These are phyloP conservation scores for Oehlia diaphana DNA, from an alignment of 192 early-diverging fungal genomes.

Conservation along the genomic window DNA sequence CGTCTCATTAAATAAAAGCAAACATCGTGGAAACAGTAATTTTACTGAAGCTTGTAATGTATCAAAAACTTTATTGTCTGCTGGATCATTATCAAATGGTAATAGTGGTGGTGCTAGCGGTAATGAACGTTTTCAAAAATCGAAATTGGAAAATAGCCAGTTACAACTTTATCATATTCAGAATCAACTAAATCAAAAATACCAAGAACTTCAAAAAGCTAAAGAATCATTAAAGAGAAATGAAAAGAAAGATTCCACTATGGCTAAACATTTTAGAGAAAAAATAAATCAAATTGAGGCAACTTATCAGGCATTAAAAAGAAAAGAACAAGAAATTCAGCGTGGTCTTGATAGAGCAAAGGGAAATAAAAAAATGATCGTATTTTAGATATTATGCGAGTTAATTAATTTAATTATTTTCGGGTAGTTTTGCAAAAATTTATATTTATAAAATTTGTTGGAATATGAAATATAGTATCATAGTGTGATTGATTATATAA, in stretches of 20 bases:
- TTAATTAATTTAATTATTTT: too few relatives aligned
- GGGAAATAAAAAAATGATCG: slow-evolving; percentile 8
- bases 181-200: not conserved
- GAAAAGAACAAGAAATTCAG: slow-evolving; percentile 17
- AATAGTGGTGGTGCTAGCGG: too few relatives aligned
- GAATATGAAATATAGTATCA: too few relatives aligned
- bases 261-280: slow-evolving; percentile 26
- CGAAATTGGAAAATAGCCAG: not conserved
- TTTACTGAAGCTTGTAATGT: too few relatives aligned
- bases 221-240: slow-evolving; percentile 12
- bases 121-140: not conserved
- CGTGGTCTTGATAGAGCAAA: slow-evolving; percentile 9
- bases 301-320: slow-evolving; percentile 5
- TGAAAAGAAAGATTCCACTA: slow-evolving; percentile 11
- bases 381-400: not conserved
- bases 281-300: slow-evolving; percentile 8
- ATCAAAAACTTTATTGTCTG: not conserved
- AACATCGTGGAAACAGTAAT: not conserved
- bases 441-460: too few relatives aligned
- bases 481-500: too few relatives aligned
- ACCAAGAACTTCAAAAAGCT: slow-evolving; percentile 6
- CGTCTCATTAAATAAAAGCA: slow-evolving; percentile 3
- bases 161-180: slow-evolving; percentile 11
- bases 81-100: not conserved
- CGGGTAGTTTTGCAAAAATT: too few relatives aligned